These are phyloP conservation scores for Diplodia intermedia DNA, from an alignment of 2,329 filamentous ascomycete species.

Conservation along the genomic window DNA sequence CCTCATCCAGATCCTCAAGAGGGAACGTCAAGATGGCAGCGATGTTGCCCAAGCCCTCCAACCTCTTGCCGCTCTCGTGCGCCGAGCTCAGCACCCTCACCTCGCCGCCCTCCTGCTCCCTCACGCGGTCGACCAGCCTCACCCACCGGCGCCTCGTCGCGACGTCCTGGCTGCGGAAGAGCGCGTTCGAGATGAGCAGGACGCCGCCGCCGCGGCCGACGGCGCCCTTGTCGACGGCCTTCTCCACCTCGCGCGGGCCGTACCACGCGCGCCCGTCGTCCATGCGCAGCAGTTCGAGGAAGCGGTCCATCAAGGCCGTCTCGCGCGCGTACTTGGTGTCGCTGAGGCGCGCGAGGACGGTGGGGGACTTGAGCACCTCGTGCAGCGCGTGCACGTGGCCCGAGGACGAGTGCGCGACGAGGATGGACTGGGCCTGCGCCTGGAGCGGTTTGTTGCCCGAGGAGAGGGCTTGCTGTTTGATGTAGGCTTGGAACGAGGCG, in stretches of 20 bases:
- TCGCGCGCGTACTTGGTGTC: slow-evolving; percentile 90
- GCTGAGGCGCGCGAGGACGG: slow-evolving; percentile 77
- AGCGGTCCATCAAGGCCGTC: slow-evolving; percentile 82
- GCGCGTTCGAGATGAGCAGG: slow-evolving; percentile 81
- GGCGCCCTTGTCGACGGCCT: slow-evolving; percentile 83
- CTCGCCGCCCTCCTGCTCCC: slow-evolving; percentile 79
- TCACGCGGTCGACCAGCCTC: slow-evolving; percentile 84
- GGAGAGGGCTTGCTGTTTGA: slow-evolving; percentile 65
- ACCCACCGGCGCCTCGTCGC: slow-evolving; percentile 81
- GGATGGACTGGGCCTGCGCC: slow-evolving; percentile 65
- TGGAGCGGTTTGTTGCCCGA: slow-evolving; percentile 76
- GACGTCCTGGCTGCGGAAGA: slow-evolving; percentile 86
- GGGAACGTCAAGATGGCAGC: slow-evolving; percentile 92
- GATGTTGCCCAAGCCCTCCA: slow-evolving; percentile 85
- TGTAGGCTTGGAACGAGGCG: slow-evolving; percentile 77
- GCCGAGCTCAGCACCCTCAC: slow-evolving; percentile 88
- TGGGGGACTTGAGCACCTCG: slow-evolving; percentile 82
- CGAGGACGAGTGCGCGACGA: slow-evolving; percentile 82
- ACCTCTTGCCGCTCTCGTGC: slow-evolving; percentile 87
- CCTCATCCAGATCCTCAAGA: slow-evolving; percentile 79
- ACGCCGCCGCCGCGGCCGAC: slow-evolving; percentile 86
- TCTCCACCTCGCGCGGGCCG: slow-evolving; percentile 80
- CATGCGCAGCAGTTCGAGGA: slow-evolving; percentile 76
- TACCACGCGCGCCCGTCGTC: slow-evolving; percentile 94
- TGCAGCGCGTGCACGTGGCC: slow-evolving; percentile 87